These are phyloP conservation scores for Colletotrichum endophyticum DNA, from an alignment of 2,329 filamentous ascomycete genomes.

Conservation along the genomic window DNA sequence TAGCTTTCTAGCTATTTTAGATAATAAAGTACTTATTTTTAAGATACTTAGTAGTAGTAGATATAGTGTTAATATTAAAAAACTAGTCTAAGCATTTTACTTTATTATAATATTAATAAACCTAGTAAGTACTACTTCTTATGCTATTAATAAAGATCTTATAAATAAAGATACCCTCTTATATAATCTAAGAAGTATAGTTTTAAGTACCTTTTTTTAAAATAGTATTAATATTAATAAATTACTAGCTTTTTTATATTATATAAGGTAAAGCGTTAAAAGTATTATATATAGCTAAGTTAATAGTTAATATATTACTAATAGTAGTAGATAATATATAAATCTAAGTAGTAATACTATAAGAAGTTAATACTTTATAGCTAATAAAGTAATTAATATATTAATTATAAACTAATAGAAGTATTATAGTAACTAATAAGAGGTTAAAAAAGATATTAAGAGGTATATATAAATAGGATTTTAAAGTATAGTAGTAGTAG, in stretches of 20 bases:
- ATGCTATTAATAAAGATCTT: not conserved
- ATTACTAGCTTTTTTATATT: not conserved
- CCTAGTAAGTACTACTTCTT: not conserved
- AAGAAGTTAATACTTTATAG: too few relatives aligned
- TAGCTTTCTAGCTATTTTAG: not conserved
- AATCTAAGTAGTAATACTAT: too few relatives aligned
- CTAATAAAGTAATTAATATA: too few relatives aligned
- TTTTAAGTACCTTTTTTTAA: not conserved
- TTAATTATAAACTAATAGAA: too few relatives aligned
- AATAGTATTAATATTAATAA: not conserved
- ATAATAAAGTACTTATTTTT: not conserved
- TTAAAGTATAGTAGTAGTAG: too few relatives aligned
- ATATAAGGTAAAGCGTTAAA: not conserved
- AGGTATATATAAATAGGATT: too few relatives aligned
- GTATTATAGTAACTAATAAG: too few relatives aligned
- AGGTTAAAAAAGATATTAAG: too few relatives aligned
- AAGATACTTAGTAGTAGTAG: too few relatives aligned
- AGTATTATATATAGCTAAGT: not conserved
- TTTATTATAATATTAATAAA: too few relatives aligned
- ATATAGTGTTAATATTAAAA: not conserved
- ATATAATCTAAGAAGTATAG: not conserved
- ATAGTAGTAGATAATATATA: too few relatives aligned
- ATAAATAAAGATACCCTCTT: not conserved
- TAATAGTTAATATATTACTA: not conserved
- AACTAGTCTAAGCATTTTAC: not conserved